phyloP scores from a whole-genome alignment of 495 filamentous ascomycete genomes.

The Hypoxylon lienhwacheense region DNA sequence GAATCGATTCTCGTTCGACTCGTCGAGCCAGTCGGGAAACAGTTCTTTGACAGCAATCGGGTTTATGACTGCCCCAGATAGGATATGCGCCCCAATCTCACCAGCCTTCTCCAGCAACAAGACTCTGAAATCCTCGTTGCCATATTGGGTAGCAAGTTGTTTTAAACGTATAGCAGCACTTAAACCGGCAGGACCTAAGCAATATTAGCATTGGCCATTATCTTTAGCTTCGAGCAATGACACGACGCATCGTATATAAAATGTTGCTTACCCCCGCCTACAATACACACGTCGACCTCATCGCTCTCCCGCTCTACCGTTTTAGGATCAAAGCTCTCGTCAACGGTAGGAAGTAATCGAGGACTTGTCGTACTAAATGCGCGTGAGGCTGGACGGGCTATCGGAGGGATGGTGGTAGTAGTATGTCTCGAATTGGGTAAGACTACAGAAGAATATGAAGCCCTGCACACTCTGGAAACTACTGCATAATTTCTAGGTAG shows the following conservation, averaged over 20 bases:
- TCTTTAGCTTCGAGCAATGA: background rate
- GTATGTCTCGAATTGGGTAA: conserved; percentile 17
- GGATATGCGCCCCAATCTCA: conserved; percentile 90
- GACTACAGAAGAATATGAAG: conserved; percentile 22
- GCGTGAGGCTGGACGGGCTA: conserved; percentile 15
- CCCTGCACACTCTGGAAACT: conserved; percentile 4
- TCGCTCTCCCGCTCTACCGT: conserved; percentile 84
- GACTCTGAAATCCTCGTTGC: conserved; percentile 93
- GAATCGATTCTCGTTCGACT: conserved; percentile 84
- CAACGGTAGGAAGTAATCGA: conserved; percentile 30
- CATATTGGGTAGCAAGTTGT: conserved; percentile 92
- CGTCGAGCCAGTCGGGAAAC: conserved; percentile 88
- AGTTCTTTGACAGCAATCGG: conserved; percentile 88
- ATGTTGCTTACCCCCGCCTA: conserved; percentile 72
- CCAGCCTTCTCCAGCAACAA: conserved; percentile 93
- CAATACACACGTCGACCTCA: conserved; percentile 93
- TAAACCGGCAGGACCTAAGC: conserved; percentile 79
- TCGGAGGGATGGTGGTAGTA: conserved; percentile 1
- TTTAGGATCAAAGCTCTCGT: conserved; percentile 71
- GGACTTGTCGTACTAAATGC: conserved; percentile 34
- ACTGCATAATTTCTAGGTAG: too few relatives aligned
- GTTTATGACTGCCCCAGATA: conserved; percentile 94
- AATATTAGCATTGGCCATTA: background rate
- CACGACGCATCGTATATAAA: background rate
- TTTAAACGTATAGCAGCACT: conserved; percentile 92